Conservation (phyloP, 169 alveolate species). For the Theileria parva region DNA sequence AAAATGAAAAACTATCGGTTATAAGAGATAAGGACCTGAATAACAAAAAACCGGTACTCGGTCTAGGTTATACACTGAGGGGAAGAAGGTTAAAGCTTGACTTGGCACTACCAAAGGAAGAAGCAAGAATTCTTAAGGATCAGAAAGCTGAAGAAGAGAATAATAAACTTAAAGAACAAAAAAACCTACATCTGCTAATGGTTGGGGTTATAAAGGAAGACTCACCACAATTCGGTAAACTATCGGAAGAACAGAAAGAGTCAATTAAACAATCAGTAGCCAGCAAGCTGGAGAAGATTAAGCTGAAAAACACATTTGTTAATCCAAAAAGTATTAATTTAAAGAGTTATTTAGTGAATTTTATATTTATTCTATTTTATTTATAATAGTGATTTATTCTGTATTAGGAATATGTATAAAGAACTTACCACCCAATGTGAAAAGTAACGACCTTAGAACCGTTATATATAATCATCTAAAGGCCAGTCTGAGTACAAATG, state of each 20-base stretch:
- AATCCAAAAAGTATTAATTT: constrained; percentile 48
- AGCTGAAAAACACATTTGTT: constrained; percentile 58
- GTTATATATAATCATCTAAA: constrained; percentile 44
- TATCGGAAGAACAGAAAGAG: constrained; percentile 31
- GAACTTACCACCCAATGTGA: constrained; percentile 52
- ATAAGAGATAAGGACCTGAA: constrained; percentile 40
- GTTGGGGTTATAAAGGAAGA: constrained; percentile 47
- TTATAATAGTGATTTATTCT: not conserved
- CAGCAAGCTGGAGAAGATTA: constrained; percentile 55
- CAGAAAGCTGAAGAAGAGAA: not conserved
- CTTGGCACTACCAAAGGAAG: constrained; percentile 45
- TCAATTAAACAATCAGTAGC: constrained; percentile 14
- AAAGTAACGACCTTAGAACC: constrained; percentile 41
- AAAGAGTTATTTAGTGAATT: not conserved
- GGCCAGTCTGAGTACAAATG: not conserved
- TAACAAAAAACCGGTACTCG: constrained; percentile 29
- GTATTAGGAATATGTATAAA: constrained; percentile 44
- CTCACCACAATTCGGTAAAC: constrained; percentile 51
- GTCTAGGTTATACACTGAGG: constrained; percentile 52
- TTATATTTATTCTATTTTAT: not conserved
- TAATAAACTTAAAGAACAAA: not conserved
- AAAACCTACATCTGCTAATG: constrained; percentile 48
- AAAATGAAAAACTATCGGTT: constrained; percentile 30
- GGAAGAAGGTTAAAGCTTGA: constrained; percentile 54
- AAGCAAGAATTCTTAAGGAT: constrained; percentile 30